Evolutionary conservation across 2,329 filamentous ascomycete genomes (phyloP).

Genomic region (Venturia pyrina): DNA sequence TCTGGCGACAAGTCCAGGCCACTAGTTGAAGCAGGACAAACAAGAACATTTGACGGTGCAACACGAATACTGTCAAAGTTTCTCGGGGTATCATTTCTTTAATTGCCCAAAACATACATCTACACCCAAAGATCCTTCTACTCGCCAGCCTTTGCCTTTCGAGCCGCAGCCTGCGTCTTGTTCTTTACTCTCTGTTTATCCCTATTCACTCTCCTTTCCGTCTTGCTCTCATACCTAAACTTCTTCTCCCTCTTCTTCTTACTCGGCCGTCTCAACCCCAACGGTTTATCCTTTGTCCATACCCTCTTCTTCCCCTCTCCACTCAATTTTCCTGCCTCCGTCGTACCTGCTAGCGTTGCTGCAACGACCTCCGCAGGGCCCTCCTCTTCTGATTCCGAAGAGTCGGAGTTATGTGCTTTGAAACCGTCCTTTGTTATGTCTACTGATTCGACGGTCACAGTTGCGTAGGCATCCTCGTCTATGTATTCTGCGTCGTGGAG

Average conservation of each 20-base stretch:
- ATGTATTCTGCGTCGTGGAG: slow-evolving; percentile 70
- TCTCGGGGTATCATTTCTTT: background rate
- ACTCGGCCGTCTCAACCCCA: slow-evolving; percentile 16
- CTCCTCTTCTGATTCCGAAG: slow-evolving; percentile 19
- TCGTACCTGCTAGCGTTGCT: slow-evolving; percentile 19
- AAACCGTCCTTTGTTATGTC: slow-evolving; percentile 67
- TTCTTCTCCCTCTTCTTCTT: slow-evolving; percentile 65
- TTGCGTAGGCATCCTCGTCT: slow-evolving; percentile 92
- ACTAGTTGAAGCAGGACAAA: background rate
- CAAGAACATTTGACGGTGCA: background rate
- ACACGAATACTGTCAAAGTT: background rate
- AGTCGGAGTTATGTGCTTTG: slow-evolving; percentile 41
- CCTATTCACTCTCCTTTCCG: slow-evolving; percentile 57
- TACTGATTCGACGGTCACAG: slow-evolving; percentile 86
- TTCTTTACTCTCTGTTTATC: slow-evolving; percentile 59
- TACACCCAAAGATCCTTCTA: background rate
- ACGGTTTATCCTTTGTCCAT: slow-evolving; percentile 22
- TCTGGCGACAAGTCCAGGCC: background rate
- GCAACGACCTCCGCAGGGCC: slow-evolving; percentile 25
- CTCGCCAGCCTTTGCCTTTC: slow-evolving; percentile 24
- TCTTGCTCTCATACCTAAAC: slow-evolving; percentile 86
- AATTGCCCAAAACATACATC: background rate
- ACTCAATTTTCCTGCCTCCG: slow-evolving; percentile 1
- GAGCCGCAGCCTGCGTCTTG: slow-evolving; percentile 55
- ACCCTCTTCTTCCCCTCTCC: slow-evolving; percentile 17